These are phyloP conservation scores for Phialophora macrospora DNA, from an alignment of 2,329 filamentous ascomycete genomes.

Conservation along the genomic window DNA sequence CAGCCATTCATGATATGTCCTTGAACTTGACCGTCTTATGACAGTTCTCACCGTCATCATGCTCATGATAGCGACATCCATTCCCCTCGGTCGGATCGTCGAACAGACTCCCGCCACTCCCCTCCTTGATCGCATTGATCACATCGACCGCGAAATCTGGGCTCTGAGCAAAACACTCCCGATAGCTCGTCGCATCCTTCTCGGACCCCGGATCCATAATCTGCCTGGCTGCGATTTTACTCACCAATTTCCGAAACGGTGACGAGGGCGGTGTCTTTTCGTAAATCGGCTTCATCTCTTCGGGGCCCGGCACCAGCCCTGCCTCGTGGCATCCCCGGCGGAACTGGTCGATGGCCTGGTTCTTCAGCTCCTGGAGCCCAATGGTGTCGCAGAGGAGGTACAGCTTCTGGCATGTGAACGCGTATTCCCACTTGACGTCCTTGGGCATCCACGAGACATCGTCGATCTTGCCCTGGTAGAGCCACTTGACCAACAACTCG, in stretches of 20 bases:
- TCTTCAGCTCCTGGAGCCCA: slow-evolving; percentile 57
- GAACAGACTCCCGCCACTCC: slow-evolving; percentile 57
- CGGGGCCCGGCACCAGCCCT: slow-evolving; percentile 58
- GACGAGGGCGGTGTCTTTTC: slow-evolving; percentile 51
- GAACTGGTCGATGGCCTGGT: slow-evolving; percentile 61
- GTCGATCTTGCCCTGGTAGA: slow-evolving; percentile 60
- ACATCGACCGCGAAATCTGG: slow-evolving; percentile 60
- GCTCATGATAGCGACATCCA: slow-evolving; percentile 58
- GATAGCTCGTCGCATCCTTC: slow-evolving; percentile 56
- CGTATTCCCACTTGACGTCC: slow-evolving; percentile 60
- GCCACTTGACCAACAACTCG: slow-evolving; percentile 61
- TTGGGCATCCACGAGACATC: slow-evolving; percentile 53
- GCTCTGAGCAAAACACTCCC: slow-evolving; percentile 55
- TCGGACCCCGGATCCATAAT: slow-evolving; percentile 61
- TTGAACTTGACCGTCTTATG: slow-evolving; percentile 39
- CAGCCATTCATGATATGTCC: slow-evolving; percentile 24
- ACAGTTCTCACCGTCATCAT: slow-evolving; percentile 48
- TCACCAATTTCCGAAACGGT: slow-evolving; percentile 58
- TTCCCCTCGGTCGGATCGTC: slow-evolving; percentile 57
- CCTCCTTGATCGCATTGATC: slow-evolving; percentile 57
- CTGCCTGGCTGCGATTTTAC: slow-evolving; percentile 60
- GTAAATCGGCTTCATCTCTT: slow-evolving; percentile 61
- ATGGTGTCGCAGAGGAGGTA: slow-evolving; percentile 59
- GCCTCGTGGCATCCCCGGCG: slow-evolving; percentile 56
- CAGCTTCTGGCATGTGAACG: slow-evolving; percentile 59